Conservation (phyloP, 768 basidiomycete genomes). For the Leccinum incarnatum region DNA sequence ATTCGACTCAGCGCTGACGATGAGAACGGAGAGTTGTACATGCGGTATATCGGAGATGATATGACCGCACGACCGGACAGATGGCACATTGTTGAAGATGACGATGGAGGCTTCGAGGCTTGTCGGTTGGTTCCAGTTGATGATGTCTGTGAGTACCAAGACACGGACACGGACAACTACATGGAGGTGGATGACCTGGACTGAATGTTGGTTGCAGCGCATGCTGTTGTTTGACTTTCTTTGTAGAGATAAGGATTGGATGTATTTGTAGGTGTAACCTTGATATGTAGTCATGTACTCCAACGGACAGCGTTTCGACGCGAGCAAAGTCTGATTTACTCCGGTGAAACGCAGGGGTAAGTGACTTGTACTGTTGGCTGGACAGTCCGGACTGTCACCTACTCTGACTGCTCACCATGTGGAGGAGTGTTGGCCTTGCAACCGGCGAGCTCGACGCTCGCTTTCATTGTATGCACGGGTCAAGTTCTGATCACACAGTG, state of each 20-base stretch:
- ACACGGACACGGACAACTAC: conserved; percentile 41
- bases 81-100: conserved; percentile 36
- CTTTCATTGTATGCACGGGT: too few species aligned
- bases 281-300: background rate
- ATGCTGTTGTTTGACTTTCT: background rate
- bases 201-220: background rate
- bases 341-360: too few species aligned
- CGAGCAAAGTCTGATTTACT: too few species aligned
- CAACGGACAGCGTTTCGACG: background rate
- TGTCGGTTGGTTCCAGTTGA: conserved; percentile 36
- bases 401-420: background rate
- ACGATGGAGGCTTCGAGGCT: conserved; percentile 45
- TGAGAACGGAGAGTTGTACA: conserved; percentile 38
- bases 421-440: background rate
- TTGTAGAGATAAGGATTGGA: background rate
- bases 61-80: conserved; percentile 44
- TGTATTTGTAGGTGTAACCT: conserved; percentile 10
- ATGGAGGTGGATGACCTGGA: conserved; percentile 28
- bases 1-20: conserved; percentile 46
- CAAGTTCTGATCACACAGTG: background rate
- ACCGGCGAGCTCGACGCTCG: background rate
- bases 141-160: conserved; percentile 34
- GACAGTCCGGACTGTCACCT: background rate
- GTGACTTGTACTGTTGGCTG: background rate
- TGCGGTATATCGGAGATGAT: conserved; percentile 40